Evolutionary conservation across 768 basidiomycete species (phyloP).

Genomic region (Boletus subcaerulescens): DNA sequence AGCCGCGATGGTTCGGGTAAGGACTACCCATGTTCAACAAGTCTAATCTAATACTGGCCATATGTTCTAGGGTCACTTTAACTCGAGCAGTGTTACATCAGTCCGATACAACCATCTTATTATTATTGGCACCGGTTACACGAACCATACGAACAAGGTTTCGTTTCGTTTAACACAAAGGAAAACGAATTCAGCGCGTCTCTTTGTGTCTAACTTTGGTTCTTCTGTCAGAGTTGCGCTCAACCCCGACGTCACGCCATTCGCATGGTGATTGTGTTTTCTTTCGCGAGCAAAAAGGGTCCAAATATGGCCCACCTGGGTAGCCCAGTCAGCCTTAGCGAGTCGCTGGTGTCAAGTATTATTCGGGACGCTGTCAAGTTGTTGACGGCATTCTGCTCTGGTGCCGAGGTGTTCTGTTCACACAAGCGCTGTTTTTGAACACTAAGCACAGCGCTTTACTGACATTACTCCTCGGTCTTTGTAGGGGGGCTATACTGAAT

Average conservation of each 20-base stretch:
- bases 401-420: conserved; percentile 1
- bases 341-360: neutral
- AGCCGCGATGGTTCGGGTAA: neutral
- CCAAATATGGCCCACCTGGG: neutral
- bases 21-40: neutral
- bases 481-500: neutral
- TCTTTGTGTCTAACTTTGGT: neutral
- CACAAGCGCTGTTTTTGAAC: neutral
- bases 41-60: conserved; percentile 2
- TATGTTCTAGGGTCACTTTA: neutral
- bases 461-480: neutral
- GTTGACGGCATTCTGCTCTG: conserved; percentile 11
- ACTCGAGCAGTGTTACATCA: neutral
- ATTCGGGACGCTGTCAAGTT: neutral
- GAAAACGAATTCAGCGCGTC: neutral
- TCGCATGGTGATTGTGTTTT: neutral
- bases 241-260: too few species aligned
- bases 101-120: neutral
- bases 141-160: neutral
- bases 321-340: neutral
- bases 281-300: neutral
- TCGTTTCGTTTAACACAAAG: neutral
- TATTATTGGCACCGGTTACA: neutral
- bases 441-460: neutral
- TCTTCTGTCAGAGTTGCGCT: neutral